A percentile compares a stretch with the other conserved stretches of the same genome.
Evolutionary conservation across 371 early-diverging fungal species (phyloP).

Genomic region (Mucor sp.): DNA sequence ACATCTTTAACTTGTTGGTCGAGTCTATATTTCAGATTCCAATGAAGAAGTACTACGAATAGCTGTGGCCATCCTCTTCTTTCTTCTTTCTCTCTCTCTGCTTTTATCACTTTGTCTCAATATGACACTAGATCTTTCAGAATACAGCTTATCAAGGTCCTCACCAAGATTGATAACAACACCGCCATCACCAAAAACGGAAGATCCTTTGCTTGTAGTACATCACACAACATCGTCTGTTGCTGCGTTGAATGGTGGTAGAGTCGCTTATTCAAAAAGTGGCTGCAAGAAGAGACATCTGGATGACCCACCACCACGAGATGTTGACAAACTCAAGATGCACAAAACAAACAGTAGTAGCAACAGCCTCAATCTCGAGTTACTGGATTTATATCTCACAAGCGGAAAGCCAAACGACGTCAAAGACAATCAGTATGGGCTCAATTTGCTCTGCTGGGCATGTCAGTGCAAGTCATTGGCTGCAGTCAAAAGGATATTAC

Average conservation of each 20-base stretch:
- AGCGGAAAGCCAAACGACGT: conserved; percentile 7
- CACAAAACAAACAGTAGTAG: not conserved
- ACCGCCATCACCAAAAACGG: not conserved
- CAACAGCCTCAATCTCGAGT: not conserved
- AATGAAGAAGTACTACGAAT: not conserved
- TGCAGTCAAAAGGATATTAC: conserved; percentile 19
- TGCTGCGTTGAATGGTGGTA: not conserved
- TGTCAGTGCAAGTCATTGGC: conserved; percentile 13
- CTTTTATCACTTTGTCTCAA: not conserved
- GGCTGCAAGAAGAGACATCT: not conserved
- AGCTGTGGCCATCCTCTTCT: not conserved
- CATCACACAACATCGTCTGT: not conserved
- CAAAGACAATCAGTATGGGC: conserved; percentile 1
- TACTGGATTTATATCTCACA: conserved; percentile 2
- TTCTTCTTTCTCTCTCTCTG: not conserved
- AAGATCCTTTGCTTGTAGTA: not conserved
- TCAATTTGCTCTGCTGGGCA: conserved; percentile 14
- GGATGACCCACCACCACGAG: not conserved
- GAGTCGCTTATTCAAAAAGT: not conserved
- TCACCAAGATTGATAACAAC: not conserved
- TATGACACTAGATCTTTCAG: conserved; percentile 3
- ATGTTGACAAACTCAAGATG: not conserved
- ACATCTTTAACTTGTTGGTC: not conserved
- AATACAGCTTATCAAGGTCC: not conserved
- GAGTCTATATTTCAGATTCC: not conserved